phyloP scores from a whole-genome alignment of 2,329 filamentous ascomycete species.

The Fusarium haematococcum region DNA sequence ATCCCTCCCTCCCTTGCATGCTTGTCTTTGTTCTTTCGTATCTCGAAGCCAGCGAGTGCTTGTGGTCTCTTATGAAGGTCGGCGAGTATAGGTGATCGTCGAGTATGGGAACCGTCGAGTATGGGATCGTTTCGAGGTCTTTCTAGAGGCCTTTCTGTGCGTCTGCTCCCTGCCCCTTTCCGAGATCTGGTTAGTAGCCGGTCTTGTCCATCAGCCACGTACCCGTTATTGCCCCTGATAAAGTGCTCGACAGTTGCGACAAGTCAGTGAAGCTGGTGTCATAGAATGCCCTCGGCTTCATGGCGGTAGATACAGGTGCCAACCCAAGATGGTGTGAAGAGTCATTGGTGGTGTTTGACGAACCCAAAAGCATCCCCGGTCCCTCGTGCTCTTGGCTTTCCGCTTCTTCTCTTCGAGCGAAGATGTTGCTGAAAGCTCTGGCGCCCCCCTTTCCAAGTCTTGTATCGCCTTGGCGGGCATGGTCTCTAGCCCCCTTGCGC shows the following conservation, averaged over 20 bases:
- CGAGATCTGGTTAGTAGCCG: background rate
- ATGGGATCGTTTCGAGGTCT: background rate
- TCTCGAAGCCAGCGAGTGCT: background rate
- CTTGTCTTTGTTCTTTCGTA: background rate
- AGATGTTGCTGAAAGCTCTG: background rate
- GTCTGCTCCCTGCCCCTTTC: background rate
- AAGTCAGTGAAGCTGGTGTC: background rate
- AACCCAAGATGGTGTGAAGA: background rate
- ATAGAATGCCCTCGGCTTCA: background rate
- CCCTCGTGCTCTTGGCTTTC: background rate
- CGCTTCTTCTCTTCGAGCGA: background rate
- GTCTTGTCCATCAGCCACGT: background rate
- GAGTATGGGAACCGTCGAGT: background rate
- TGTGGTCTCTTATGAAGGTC: background rate
- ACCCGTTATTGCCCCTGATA: background rate
- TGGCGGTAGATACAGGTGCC: background rate
- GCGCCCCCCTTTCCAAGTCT: accelerated
- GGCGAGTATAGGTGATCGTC: background rate
- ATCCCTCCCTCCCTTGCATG: background rate
- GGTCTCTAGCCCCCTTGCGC: background rate
- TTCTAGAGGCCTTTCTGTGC: background rate
- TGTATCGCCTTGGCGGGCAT: background rate
- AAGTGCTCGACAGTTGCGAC: too few species aligned
- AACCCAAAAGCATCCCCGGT: too few species aligned
- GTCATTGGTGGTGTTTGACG: background rate